Base-by-base conservation (phyloP, 805 yeast genomes). In the Jamesozyma hellenica region DNA sequence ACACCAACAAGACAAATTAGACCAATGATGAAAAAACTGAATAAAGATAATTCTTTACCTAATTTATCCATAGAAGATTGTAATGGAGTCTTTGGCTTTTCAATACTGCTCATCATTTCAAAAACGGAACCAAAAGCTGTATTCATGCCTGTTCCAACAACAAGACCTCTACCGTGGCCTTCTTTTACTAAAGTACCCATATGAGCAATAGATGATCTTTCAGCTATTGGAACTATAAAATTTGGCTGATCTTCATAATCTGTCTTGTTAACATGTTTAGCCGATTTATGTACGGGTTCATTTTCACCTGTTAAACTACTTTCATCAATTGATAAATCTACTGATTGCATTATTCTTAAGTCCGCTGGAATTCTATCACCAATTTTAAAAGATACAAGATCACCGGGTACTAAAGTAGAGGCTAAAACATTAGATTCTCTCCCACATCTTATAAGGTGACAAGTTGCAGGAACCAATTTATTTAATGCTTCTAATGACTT, bases 361-460 rank as follows among this genome's bases (percentile, higher is more conserved):
- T 92, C 99, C 0, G 98, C 98, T 1, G 99, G 98, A 40, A 92
- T 81, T 49, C 96, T 72, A 63, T 92, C 99, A 49, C 99, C 99
- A 39, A 87, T 88, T 33, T 79, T 63, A 51, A 92, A 84, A 50
- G 79, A 82, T 30, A 92, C 94, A 53, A 92, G 63, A 60, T 92
- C 99, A 43, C 99, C 99, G 4, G 98, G 97, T 17, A 92, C 99
- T 44, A 92, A 72, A 32, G 75, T 74, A 0, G 88, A 73, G 0
- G 98, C 98, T 45, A 90, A 65, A 6, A 84, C 86, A n/a, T 82
- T 77, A 38, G 82, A 79, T 9, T 84, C 75, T 43, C 75, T 71
- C 11, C 87, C 88, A 51, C 75, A 79, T 61, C 99, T 74, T 10
- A 94, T 81, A 36, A 92, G 71, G 58, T 90, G 92, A 28, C 96